Base-by-base conservation (phyloP, 2,329 filamentous ascomycete species). In the Verticillium longisporum region DNA sequence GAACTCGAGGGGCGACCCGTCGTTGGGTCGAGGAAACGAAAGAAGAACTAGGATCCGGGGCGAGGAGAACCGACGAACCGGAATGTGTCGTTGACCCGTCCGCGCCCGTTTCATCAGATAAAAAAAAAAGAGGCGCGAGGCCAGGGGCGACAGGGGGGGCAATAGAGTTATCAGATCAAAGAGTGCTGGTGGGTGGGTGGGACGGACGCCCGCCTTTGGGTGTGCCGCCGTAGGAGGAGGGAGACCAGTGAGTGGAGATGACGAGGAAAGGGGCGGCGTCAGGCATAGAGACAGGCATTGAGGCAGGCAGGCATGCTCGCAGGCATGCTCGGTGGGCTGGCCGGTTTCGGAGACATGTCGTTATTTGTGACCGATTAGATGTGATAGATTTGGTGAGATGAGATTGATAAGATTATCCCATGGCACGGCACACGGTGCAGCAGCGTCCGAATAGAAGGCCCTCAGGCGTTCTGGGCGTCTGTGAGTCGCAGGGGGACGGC, bases 361-460 rank as follows among this genome's bases (percentile, higher is more conserved):
- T 50, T n/a, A 50, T 18, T 50, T 50, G 45, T 50, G 45, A 50
- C 45, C 45, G 45, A 50, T 50, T 50, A 50, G 45, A 50, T 50
- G 45, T 50, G 45, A 50, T 56, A 37, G 55, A 56, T 34, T 34
- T 36, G 55, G 37, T 56, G 45, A 36, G 57, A 59, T 59, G 57
- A 59, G 57, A 59, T 59, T 55, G 57, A 59, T 59, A 59, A 59
- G 57, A 59, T 59, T 54, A 59, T 45, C 32, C 37, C 41, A 50
- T n/a, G n/a, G n/a, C n/a, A n/a, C n/a, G n/a, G n/a, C n/a, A n/a
- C n/a, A n/a, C 18, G 45, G 45, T 50, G 45, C 45, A 54, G 45
- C 11, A 34, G 38, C 38, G 37, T 37, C 45, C n/a, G n/a, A n/a
- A 36, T 37, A 13, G 33, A 11, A 31, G 18, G 56, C 36, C 11